These are phyloP conservation scores for Erysiphe neolycopersici DNA, from an alignment of 2,329 filamentous ascomycete species.

Conservation along the genomic window DNA sequence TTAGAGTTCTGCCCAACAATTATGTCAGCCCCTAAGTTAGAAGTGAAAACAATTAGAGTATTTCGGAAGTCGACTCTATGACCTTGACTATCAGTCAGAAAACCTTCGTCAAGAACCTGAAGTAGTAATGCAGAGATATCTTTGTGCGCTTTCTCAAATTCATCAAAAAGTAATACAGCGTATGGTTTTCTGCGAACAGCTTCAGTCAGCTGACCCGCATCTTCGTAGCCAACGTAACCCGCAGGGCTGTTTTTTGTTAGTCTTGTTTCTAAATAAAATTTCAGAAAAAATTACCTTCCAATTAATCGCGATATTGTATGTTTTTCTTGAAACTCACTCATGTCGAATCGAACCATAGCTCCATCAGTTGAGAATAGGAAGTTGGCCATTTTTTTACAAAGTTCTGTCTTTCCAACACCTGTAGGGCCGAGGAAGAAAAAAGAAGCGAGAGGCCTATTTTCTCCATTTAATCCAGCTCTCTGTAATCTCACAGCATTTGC, in stretches of 20 bases:
- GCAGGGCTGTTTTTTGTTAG: conserved; percentile 32
- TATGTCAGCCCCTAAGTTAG: conserved; percentile 79
- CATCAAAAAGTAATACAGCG: conserved; percentile 80
- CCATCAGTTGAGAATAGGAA: conserved; percentile 85
- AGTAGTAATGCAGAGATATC: conserved; percentile 81
- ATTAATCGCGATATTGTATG: conserved; percentile 86
- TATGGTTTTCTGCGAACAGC: conserved; percentile 88
- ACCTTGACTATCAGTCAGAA: conserved; percentile 81
- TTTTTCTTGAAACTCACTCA: conserved; percentile 95
- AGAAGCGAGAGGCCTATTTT: conserved; percentile 72
- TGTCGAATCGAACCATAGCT: conserved; percentile 83
- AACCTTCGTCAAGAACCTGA: conserved; percentile 88
- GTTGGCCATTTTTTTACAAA: conserved; percentile 82
- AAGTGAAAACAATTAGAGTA: conserved; percentile 87
- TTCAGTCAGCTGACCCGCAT: conserved; percentile 87
- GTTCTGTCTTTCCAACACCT: conserved; percentile 87
- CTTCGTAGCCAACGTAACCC: conserved; percentile 89
- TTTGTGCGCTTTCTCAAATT: conserved; percentile 91
- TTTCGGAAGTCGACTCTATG: conserved; percentile 95
- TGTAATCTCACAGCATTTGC: conserved; percentile 86
- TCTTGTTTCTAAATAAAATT: not conserved
- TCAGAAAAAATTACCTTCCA: conserved; percentile 19
- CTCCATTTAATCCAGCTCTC: conserved; percentile 68
- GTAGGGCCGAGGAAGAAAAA: conserved; percentile 98
- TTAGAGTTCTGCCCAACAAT: conserved; percentile 49